Conservation (phyloP, 2,329 filamentous ascomycete genomes). For the Bipolaris bicolor region DNA sequence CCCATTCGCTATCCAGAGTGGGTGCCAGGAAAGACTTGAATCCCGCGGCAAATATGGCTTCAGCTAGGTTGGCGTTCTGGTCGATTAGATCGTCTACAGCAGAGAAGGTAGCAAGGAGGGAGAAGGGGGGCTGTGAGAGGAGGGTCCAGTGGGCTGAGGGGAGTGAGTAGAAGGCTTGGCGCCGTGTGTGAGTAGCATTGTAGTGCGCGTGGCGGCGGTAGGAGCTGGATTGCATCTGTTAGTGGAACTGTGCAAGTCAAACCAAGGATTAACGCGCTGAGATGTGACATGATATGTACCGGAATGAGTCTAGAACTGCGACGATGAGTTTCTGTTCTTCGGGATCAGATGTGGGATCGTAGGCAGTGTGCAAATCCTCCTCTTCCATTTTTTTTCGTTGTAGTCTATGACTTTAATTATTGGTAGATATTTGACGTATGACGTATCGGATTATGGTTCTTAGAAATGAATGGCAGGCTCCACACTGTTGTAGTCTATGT, state of each 20-base stretch:
- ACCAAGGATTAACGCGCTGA: not conserved
- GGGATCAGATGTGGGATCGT: constrained; percentile 71
- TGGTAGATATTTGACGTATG: no score
- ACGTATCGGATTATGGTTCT: no score
- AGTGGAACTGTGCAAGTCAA: not conserved
- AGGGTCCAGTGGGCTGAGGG: constrained; percentile 83
- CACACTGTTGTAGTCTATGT: not conserved
- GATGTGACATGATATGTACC: constrained; percentile 57
- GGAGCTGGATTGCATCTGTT: constrained; percentile 61
- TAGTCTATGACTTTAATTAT: no score
- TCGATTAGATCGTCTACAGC: constrained; percentile 88
- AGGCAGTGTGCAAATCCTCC: constrained; percentile 64
- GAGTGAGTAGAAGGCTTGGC: constrained; percentile 91
- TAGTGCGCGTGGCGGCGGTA: constrained; percentile 86
- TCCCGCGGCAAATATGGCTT: constrained; percentile 69
- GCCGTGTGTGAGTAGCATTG: constrained; percentile 87
- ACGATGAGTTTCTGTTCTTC: constrained; percentile 83
- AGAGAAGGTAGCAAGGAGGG: constrained; percentile 77
- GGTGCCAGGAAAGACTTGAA: constrained; percentile 45
- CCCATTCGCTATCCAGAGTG: constrained; percentile 41
- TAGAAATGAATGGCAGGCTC: no score
- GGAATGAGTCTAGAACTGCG: constrained; percentile 84
- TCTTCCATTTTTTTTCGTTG: constrained; percentile 25
- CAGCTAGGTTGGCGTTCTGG: constrained; percentile 80
- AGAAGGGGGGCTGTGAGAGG: constrained; percentile 81